Evolutionary conservation across 148 eudicot genomes (phyloP).

Genomic region (Tetragonia tetragonoides): DNA sequence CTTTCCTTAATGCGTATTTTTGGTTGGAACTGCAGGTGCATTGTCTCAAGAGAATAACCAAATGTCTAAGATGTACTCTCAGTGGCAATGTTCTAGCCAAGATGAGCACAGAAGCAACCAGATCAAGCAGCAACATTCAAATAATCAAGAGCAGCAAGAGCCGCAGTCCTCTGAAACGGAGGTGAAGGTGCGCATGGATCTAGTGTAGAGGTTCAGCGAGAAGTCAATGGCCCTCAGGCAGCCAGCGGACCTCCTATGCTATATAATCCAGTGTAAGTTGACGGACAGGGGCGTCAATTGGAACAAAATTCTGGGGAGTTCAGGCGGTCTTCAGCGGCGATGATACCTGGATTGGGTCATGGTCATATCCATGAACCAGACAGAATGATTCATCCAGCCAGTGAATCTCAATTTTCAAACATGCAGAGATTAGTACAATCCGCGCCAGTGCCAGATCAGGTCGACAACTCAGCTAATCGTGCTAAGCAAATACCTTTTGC

Average conservation of each 20-base stretch:
- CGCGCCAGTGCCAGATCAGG: conserved; percentile 42
- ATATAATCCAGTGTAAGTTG: conserved; percentile 38
- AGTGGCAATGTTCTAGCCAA: conserved; percentile 62
- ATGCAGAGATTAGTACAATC: conserved; percentile 47
- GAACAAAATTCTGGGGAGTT: conserved; percentile 43
- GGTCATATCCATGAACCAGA: conserved; percentile 40
- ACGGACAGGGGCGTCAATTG: conserved; percentile 31
- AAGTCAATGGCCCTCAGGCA: conserved; percentile 36
- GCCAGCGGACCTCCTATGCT: conserved; percentile 34
- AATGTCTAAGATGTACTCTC: conserved; percentile 48
- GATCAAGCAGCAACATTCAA: conserved; percentile 38
- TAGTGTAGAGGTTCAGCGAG: conserved; percentile 40
- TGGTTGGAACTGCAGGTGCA: conserved; percentile 32
- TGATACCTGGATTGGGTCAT: conserved; percentile 35
- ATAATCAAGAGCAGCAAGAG: conserved; percentile 34
- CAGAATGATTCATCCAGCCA: conserved; percentile 33
- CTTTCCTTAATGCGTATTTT: neutral
- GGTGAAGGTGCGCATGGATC: conserved; percentile 41
- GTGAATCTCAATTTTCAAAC: conserved; percentile 41
- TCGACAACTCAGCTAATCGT: conserved; percentile 39
- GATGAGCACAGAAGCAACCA: conserved; percentile 41
- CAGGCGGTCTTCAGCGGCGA: conserved; percentile 34
- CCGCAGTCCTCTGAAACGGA: conserved; percentile 47
- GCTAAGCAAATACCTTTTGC: conserved; percentile 86
- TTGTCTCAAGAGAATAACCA: conserved; percentile 63